Percentiles rank a stretch among this genome's conserved stretches.
Conservation (phyloP, 2,329 filamentous ascomycete genomes). For the Biscogniauxia marginata region DNA sequence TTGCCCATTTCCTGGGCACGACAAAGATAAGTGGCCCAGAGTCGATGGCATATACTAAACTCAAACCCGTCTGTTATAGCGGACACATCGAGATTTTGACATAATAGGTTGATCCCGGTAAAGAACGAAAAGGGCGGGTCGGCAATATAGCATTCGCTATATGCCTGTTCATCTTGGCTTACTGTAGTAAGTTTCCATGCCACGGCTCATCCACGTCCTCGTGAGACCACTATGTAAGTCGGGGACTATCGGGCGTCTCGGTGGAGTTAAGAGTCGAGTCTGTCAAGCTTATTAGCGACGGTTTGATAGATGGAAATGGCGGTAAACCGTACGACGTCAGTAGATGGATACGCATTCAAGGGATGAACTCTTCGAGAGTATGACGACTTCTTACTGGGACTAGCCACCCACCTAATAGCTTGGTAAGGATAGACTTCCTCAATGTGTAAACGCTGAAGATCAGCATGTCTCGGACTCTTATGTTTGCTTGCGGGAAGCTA, state of each 20-base stretch:
- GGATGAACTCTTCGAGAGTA: background rate
- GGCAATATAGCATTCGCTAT: background rate
- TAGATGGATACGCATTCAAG: background rate
- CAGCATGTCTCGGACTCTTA: constrained; percentile 21
- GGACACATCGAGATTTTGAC: background rate
- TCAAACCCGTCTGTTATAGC: background rate
- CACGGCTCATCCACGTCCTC: background rate
- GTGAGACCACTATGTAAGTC: background rate
- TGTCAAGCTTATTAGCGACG: background rate
- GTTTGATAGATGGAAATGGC: background rate
- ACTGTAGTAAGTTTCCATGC: background rate
- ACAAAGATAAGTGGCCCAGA: background rate
- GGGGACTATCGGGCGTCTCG: background rate
- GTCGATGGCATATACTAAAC: background rate
- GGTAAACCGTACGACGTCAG: background rate
- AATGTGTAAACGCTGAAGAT: constrained; percentile 8
- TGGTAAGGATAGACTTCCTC: background rate
- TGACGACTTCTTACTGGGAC: background rate
- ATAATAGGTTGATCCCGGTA: background rate
- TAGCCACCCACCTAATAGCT: background rate
- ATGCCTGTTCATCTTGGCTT: background rate
- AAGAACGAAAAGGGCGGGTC: background rate
- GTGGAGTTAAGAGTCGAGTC: background rate
- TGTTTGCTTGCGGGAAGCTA: constrained; percentile 16
- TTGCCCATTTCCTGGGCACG: background rate